Base-by-base conservation (phyloP, 2,329 filamentous ascomycete genomes). In the Canariomyces notabilis region DNA sequence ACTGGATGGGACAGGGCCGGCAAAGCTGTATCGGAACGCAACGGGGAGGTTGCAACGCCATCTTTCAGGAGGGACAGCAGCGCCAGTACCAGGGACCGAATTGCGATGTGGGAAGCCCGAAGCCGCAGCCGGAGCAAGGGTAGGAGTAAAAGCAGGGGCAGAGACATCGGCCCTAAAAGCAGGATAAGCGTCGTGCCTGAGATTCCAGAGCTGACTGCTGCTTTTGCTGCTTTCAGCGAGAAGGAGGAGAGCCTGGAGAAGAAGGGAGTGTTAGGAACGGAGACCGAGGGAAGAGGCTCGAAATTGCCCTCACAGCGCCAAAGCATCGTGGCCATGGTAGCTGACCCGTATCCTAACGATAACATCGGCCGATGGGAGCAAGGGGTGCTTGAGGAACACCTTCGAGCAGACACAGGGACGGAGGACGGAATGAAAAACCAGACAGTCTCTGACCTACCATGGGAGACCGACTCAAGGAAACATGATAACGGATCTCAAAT, bases 101-200 rank as follows among this genome's bases (percentile, higher is more conserved):
- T 53, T 8, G 50, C 47, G 9, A 37, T 48, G 22, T 53, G 50
- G 50, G 50, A 53, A 26, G 37, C 48, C 21, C 36, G 50, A 7
- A 53, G 50, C 33, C 40, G 50, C n/a, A 53, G 50, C 32, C 44
- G 47, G 37, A 48, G 44, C 41, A 50, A 39, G 8, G 26, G 26
- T 12, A 35, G 50, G 14, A 53, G 50, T 41, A 55, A 48, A 42
- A 55, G 53, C 41, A 35, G 50, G 20, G 41, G 42, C 8, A 48
- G 46, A 42, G 45, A 47, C 33, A 23, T 51, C 5, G 42, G 33
- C 3, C 32, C 48, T 4, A 40, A 44, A 5, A 50, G 41, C 42
- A 39, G 53, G 26, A 46, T 55, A 20, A 55, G 53, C 42, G 34
- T 55, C 8, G 53, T 55, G 4, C 53, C 53, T 5, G 53, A 55